These are phyloP conservation scores for Claviceps cyperi DNA, from an alignment of 2,329 filamentous ascomycete genomes.

Conservation along the genomic window DNA sequence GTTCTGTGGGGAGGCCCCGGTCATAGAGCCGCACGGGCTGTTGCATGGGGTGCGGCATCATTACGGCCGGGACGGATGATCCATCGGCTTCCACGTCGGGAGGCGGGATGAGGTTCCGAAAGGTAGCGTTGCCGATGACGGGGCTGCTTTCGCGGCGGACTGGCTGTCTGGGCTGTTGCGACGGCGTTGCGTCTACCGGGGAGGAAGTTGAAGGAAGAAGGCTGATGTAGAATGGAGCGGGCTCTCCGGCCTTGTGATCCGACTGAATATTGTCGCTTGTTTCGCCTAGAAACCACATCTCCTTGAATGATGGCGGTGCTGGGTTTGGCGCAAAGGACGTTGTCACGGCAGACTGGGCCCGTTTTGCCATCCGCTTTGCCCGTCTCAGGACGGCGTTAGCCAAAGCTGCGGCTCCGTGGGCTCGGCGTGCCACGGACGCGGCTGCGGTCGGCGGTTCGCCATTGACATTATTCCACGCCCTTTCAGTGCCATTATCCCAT, in stretches of 20 bases:
- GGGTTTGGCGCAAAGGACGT: conserved; percentile 36
- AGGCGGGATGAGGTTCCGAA: conserved; percentile 40
- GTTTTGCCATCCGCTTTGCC: conserved; percentile 6
- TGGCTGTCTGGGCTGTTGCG: too few relatives aligned
- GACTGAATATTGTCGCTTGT: conserved; percentile 62
- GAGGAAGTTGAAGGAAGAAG: conserved; percentile 35
- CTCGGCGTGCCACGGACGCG: conserved; percentile 13
- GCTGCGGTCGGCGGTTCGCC: conserved; percentile 16
- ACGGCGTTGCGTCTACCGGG: too few relatives aligned
- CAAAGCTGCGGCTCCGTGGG: conserved; percentile 11
- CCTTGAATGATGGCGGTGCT: conserved; percentile 43
- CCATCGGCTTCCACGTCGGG: conserved; percentile 53
- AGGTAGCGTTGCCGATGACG: conserved; percentile 12
- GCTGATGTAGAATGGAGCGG: conserved; percentile 78
- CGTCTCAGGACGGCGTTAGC: conserved; percentile 12
- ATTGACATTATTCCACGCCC: conserved; percentile 35
- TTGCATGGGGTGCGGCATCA: conserved; percentile 55
- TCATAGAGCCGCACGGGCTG: conserved; percentile 82
- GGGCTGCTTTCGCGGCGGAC: conserved; percentile 9
- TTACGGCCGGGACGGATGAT: conserved; percentile 53
- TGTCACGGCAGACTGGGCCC: neutral
- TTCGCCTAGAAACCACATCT: conserved; percentile 71
- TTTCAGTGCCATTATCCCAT: conserved; percentile 45
- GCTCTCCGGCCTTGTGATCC: conserved; percentile 62
- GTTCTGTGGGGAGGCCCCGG: conserved; percentile 63